Percentiles rank a stretch among this genome's conserved stretches.
These are phyloP conservation scores for Trichomonascaceae sp. DNA, from an alignment of 1,139 yeast genomes.

Conservation along the genomic window DNA sequence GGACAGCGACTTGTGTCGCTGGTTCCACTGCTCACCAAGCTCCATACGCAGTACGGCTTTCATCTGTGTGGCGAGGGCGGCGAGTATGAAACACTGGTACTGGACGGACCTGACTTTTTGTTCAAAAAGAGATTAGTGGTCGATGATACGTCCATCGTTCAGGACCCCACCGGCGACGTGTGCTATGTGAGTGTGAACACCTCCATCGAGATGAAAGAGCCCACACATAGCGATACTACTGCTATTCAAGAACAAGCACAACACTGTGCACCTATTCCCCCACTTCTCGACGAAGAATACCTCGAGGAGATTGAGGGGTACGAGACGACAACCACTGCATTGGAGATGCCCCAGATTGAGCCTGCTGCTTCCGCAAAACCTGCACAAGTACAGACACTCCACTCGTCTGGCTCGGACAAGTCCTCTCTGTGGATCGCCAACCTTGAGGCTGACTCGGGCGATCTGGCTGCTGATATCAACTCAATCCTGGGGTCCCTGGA, in stretches of 20 bases:
- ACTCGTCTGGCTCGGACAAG: neutral
- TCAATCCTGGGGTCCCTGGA: slow-evolving; percentile 9
- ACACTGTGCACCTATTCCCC: slow-evolving; percentile 26
- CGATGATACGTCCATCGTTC: slow-evolving; percentile 30
- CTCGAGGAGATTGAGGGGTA: neutral
- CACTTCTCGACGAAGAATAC: slow-evolving; percentile 39
- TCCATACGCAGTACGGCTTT: slow-evolving; percentile 60
- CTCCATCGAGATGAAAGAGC: slow-evolving; percentile 27
- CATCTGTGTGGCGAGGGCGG: slow-evolving; percentile 99
- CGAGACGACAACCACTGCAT: neutral
- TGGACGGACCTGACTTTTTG: slow-evolving; percentile 60
- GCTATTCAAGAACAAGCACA: slow-evolving; percentile 21
- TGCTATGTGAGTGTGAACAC: slow-evolving; percentile 41
- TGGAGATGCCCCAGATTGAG: neutral
- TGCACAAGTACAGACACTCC: neutral
- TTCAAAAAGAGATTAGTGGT: slow-evolving; percentile 47
- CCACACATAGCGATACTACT: slow-evolving; percentile 7
- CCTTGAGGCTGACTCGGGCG: neutral
- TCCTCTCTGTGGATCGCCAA: slow-evolving; percentile 1
- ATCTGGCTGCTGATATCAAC: slow-evolving; percentile 10
- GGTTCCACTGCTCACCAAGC: slow-evolving; percentile 41
- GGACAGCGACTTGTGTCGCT: slow-evolving; percentile 54
- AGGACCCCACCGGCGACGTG: slow-evolving; percentile 48
- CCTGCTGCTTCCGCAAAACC: neutral
- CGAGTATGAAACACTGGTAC: slow-evolving; percentile 83